Base-by-base conservation (phyloP, 805 yeast genomes). In the Kluyveromyces starmeri region DNA sequence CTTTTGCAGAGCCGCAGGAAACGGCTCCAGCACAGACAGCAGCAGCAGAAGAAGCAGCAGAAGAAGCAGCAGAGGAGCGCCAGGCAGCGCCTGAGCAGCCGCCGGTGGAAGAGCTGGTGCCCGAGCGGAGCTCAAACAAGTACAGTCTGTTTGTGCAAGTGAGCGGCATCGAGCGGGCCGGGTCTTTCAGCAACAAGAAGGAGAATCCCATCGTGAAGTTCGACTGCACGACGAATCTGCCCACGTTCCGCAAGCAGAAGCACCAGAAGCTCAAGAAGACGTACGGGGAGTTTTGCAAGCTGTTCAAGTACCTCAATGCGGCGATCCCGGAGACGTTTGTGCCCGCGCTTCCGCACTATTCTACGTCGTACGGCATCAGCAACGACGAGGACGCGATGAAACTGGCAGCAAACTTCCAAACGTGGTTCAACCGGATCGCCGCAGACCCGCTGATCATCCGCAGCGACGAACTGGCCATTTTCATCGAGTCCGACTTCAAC, bases 321-420 rank as follows among this genome's bases (percentile, higher is more conserved):
- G 83, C 94, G 24, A 81, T 86, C 49, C 78, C 89, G 20, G 97
- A 92, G 55, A 88, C 92, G 37, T 86, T 89, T 59, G 86, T 92
- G 4, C 96, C 97, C 0, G 77, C 94, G 5, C 64, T 92, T 27
- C 96, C 97, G 0, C 62, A 67, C 14, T 65, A 92, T 1, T 69
- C 65, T 5, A 81, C 95, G 1, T 70, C 86, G 13, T 88, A 77
- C 50, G 94, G 95, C 17, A 64, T 75, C n/a, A 83, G 83, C 35
- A 83, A 88, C 28, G 81, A 81, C 19, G 96, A 89, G 42, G 94
- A 84, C 49, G 68, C 67, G 32, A 63, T 64, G 35, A 73, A 74
- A 36, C 64, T 84, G 26, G 60, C 68, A 31, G 46, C 46, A 11
- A 70, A 71, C 31, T 69, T 88, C 61, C 97, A 89, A 56, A 72